A percentile compares a stretch with the other conserved stretches of the same genome.
These are phyloP conservation scores for Closterium sp. DNA, from an alignment of 139 green algal species.

Conservation along the genomic window DNA sequence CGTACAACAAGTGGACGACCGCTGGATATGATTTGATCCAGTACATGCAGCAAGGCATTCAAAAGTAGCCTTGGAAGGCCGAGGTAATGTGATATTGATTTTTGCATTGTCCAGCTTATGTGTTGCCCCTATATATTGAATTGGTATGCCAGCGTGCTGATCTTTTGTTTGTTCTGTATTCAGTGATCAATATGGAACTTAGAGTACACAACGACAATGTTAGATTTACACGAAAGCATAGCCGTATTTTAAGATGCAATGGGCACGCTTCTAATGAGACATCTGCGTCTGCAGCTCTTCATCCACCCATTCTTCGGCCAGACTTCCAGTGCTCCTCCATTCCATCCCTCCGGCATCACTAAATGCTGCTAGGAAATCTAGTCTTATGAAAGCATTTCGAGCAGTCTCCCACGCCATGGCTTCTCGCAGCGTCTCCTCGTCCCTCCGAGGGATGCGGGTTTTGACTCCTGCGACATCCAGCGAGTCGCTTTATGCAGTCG, in stretches of 20 bases:
- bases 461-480: background rate
- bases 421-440: background rate
- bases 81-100: background rate
- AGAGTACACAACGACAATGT: too few species aligned
- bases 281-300: background rate
- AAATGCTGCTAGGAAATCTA: background rate
- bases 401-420: background rate
- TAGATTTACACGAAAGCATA: too few species aligned
- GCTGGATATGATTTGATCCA: constrained; percentile 88
- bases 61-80: constrained; percentile 7
- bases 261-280: background rate
- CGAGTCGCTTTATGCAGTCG: background rate
- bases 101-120: background rate
- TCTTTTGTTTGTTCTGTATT: too few species aligned
- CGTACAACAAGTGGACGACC: constrained; percentile 94
- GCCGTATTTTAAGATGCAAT: background rate
- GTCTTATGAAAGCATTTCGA: background rate
- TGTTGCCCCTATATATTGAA: background rate
- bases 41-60: constrained; percentile 70
- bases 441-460: background rate
- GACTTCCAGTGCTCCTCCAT: too few species aligned
- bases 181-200: too few species aligned
- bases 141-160: too few species aligned
- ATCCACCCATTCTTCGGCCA: too few species aligned
- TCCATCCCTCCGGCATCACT: too few species aligned